Evolutionary conservation across 805 yeast genomes (phyloP), one percentile per base, ranked within the genome.

Genomic region (Cyberlindnera subsufficiens): DNA sequence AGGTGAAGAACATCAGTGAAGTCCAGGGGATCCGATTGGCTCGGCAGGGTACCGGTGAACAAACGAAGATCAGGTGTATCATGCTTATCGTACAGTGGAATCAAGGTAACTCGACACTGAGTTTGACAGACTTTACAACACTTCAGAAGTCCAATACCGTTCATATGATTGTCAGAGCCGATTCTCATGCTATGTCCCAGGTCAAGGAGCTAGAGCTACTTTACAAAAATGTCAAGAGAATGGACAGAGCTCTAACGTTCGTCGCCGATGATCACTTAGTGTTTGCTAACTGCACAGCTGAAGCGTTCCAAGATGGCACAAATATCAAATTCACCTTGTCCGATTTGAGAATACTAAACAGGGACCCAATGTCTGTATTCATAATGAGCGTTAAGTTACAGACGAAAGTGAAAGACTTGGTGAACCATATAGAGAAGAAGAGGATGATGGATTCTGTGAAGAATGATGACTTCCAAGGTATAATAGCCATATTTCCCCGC

Each of bases 51-150:
- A 13, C 8, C 8, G 8, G 14, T 19, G 19, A 33, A 7, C 17
- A 17, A 14, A 13, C 19, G 27, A 14, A 5, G 39, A 17, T 37
- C 7, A 32, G 39, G 17, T 18, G 27, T 16, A 20, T 30, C 13
- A 29, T 37, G 33, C 39, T 37, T 8, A 32, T 37, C 14, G 27
- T 34, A 29, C 36, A 18, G n/a, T 35, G 38, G 38, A 14, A 35
- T 15, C 11, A 10, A 10, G 19, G 7, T 6, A 29, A 15, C 14
- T 15, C 19, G 14, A 14, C 15, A 13, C 17, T 35, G 19, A 35
- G 27, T 13, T 17, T 45, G 14, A 47, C 49, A 4, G 51, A 47
- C 33, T 47, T 47, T 18, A 47, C 49, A 3, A 19, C 17, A 19
- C n/a, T 34, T 5, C 30, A 15, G 6, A 31, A 29, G 14, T 9